Conservation (phyloP, 495 filamentous ascomycete genomes). For the Tuber microsphaerosporum region DNA sequence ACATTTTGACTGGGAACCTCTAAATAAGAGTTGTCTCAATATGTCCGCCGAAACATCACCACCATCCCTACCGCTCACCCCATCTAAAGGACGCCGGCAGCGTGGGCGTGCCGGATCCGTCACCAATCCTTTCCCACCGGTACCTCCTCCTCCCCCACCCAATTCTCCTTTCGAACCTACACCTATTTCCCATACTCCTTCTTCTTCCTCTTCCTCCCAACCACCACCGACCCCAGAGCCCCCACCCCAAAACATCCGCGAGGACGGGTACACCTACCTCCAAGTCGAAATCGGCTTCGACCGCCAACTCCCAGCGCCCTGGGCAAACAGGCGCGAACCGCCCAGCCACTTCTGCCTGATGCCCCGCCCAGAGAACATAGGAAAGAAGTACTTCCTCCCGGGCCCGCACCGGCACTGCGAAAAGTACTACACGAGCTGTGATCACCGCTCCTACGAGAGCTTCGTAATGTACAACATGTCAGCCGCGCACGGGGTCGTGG, state of each 20-base stretch:
- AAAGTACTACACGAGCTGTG: neutral
- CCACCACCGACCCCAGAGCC: neutral
- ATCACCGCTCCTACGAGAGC: neutral
- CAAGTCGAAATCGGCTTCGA: neutral
- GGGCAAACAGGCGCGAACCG: neutral
- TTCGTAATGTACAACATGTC: slow-evolving; percentile 2
- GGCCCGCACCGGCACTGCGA: neutral
- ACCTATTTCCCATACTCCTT: neutral
- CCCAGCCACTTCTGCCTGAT: neutral
- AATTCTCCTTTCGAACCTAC: neutral
- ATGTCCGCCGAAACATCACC: neutral
- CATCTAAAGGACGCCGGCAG: neutral
- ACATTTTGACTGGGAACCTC: neutral
- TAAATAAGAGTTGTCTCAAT: neutral
- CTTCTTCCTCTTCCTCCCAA: neutral
- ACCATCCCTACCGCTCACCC: neutral
- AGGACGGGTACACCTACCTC: neutral
- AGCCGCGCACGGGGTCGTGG: neutral
- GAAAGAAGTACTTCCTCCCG: neutral
- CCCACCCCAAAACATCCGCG: neutral
- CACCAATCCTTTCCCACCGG: neutral
- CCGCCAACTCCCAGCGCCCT: neutral
- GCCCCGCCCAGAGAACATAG: neutral
- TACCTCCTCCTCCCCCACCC: neutral
- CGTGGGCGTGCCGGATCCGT: neutral